Base-by-base conservation (phyloP, 345 rosid species). In the Hibiscus tridactylites region DNA sequence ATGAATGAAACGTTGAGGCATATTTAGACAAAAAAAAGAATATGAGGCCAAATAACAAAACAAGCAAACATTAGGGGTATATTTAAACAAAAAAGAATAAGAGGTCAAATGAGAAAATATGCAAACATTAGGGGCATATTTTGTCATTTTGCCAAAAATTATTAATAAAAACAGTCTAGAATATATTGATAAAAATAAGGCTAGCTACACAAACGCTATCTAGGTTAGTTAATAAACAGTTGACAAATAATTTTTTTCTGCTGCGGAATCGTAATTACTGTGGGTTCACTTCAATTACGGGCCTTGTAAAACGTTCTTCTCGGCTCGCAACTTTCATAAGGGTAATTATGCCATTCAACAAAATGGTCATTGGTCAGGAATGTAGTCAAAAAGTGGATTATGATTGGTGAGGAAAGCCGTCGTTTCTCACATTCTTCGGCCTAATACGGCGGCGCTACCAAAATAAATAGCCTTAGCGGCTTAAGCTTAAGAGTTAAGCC, bases 401-500 rank as follows among this genome's bases (percentile, higher is more conserved):
- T 13, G 77, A 70, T 29, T 49, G 49, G 76, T 28, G 59, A 17
- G 0, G 24, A 39, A 29, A 69, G 71, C 58, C 80, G 80, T 73
- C 83, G 79, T 82, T 76, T 75, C 63, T 15, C 6, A 46, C 81
- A 24, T 19, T 50, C 33, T 50, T 74, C 24, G 49, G 84, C 81
- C 87, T 71, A 77, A 73, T 26, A 46, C 47, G 87, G 70, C 85
- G 88, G 90, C 84, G 9, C 9, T 7, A 7, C 9, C 44, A 7
- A 39, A 39, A 39, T 39, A 7, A 39, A 39, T 39, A 39, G 44
- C 44, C 44, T 39, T 39, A 39, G 47, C 12, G 11, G 46, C 46
- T 42, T 15, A 66, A 39, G 78, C 79, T 21, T 21, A 21, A 21
- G 21, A 0, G n/a, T 21, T 21, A 21, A 0, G 24, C 24, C 28